Conservation (phyloP, 2,329 filamentous ascomycete species). For the Botrytis porri region DNA sequence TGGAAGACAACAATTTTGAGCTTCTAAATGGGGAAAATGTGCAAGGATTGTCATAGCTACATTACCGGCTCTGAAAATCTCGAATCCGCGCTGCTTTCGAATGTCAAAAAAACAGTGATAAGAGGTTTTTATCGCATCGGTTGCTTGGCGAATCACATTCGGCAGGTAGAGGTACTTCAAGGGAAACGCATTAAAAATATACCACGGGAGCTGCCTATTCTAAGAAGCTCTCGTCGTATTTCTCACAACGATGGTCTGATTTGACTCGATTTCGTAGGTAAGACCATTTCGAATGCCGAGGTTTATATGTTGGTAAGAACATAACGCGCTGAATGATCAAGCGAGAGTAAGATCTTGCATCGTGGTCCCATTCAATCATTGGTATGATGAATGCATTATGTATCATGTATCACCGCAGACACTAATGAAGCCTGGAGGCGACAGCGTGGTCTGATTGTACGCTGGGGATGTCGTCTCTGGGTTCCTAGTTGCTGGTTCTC, state of each 20-base stretch:
- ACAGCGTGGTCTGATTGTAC: slow-evolving; percentile 5
- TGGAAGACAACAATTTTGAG: background rate
- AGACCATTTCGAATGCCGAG: slow-evolving; percentile 6
- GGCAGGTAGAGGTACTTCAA: background rate
- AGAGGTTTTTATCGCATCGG: background rate
- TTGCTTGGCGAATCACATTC: background rate
- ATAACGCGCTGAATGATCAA: slow-evolving; percentile 16
- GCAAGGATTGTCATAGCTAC: background rate
- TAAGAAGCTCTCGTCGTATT: background rate
- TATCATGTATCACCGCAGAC: slow-evolving; percentile 15
- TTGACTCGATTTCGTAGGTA: background rate
- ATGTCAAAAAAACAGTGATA: background rate
- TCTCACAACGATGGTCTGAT: background rate
- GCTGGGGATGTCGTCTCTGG: slow-evolving; percentile 9
- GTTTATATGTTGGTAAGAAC: background rate
- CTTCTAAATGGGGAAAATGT: background rate
- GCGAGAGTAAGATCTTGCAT: background rate
- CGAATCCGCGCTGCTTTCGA: background rate
- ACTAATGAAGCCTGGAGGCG: background rate
- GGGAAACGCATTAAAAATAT: background rate
- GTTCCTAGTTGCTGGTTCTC: slow-evolving; percentile 2
- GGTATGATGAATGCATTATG: slow-evolving; percentile 17
- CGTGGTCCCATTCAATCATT: slow-evolving; percentile 11
- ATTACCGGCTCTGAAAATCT: background rate
- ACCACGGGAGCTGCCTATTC: background rate